Base-by-base conservation (phyloP, 2,329 filamentous ascomycete species). In the Calycina herbarum region DNA sequence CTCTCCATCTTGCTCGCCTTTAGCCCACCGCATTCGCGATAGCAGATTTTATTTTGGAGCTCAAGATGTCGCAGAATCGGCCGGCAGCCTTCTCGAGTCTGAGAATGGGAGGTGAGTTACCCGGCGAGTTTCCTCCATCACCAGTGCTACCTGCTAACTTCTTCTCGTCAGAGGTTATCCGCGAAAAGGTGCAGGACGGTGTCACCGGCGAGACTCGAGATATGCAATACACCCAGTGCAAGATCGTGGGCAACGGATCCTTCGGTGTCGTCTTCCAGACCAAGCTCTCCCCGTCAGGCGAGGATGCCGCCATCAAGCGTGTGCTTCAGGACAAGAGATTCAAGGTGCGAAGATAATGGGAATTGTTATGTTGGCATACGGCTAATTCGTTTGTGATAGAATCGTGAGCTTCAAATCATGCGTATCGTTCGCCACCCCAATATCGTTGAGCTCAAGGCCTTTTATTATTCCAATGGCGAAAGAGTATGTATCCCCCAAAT, bases 221-320 rank as follows among this genome's bases (percentile, higher is more conserved):
- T 76, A 88, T 99, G 81, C 93, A 96, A 79, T 99, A 99, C 80
- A 98, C 95, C 64, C 95, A 98, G 79, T 98, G 94, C 85, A 99
- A 99, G 83, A 98, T 99, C 76, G 95, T 99, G 59, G 95, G 95
- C 78, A 99, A 99, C 82, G 95, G 95, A 73, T 98, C 94, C 42
- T 99, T 99, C 74, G 95, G 95, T 71, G 94, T 99, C 61, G 95
- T 99, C 71, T 99, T 99, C 80, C 95, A 99, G 83, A 99, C 95
- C 65, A 98, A 98, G 83, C 86, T 99, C 75, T 94, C 94, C 68
- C 95, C 95, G n/a, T 95, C 92, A 70, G 94, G 94, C 70, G 95
- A 99, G 80, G 95, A 99, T 82, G 95, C 95, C 63, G 95, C 95
- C 78, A 99, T 99, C 85, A 99, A 99, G 85, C 90, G 95, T 74